phyloP scores from a whole-genome alignment of 495 filamentous ascomycete species.

The Podospora didyma region DNA sequence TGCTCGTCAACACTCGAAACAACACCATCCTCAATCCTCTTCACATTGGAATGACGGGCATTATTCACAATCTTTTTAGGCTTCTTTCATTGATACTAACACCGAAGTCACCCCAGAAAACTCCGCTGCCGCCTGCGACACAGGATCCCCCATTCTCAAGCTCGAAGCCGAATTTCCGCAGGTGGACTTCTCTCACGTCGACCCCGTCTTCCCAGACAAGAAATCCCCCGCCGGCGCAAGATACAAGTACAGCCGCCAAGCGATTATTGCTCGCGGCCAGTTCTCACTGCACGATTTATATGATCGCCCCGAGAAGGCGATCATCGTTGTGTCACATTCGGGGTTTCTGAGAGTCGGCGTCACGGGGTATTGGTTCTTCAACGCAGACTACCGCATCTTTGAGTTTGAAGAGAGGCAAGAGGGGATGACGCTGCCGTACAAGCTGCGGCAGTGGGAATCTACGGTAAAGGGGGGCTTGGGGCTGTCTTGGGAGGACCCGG shows the following conservation, averaged over 20 bases:
- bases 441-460: slow-evolving; percentile 32
- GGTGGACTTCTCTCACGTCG: slow-evolving; percentile 50
- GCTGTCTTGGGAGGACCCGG: background rate
- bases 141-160: slow-evolving; percentile 39
- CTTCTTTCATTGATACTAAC: background rate
- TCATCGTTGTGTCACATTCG: slow-evolving; percentile 58
- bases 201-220: slow-evolving; percentile 55
- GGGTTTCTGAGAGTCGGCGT: slow-evolving; percentile 51
- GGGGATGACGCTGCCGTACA: slow-evolving; percentile 22
- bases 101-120: slow-evolving; percentile 40
- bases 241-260: slow-evolving; percentile 45
- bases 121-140: slow-evolving; percentile 54
- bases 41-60: too few species aligned
- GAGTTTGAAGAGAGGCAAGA: slow-evolving; percentile 41
- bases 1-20: too few species aligned
- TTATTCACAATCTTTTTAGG: too few species aligned
- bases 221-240: slow-evolving; percentile 32
- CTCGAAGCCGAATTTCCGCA: slow-evolving; percentile 46
- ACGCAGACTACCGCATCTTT: slow-evolving; percentile 61
- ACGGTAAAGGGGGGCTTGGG: slow-evolving; percentile 13
- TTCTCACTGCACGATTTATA: slow-evolving; percentile 43
- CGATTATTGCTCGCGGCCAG: slow-evolving; percentile 47
- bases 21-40: too few species aligned
- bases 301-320: slow-evolving; percentile 53
- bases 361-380: slow-evolving; percentile 45